Percentiles rank a stretch among this genome's conserved stretches.
Conservation (phyloP, 345 rosid genomes). For the Theobroma cacao region DNA sequence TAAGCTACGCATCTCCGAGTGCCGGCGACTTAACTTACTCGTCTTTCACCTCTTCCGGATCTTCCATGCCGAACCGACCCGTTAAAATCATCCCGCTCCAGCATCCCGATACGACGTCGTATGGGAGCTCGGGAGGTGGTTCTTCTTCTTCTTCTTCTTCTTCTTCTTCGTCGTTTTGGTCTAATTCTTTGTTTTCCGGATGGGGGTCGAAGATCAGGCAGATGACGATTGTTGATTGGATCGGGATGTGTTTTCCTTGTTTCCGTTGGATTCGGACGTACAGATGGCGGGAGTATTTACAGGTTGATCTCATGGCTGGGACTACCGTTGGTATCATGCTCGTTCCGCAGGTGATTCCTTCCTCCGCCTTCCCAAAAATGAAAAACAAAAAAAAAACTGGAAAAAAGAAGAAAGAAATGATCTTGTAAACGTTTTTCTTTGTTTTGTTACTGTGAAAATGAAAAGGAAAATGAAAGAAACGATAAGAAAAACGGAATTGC, state of each 20-base stretch:
- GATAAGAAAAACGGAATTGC: not conserved
- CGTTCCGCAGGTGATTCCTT: constrained; percentile 86
- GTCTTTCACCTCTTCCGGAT: not conserved
- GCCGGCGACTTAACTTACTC: constrained; percentile 31
- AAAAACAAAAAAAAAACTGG: not conserved
- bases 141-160: constrained; percentile 13
- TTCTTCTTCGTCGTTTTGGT: constrained; percentile 14
- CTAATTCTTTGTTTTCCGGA: constrained; percentile 35
- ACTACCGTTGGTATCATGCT: constrained; percentile 94
- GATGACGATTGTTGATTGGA: constrained; percentile 58
- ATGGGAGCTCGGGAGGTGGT: constrained; percentile 15
- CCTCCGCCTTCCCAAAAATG: not conserved
- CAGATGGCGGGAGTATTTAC: constrained; percentile 72
- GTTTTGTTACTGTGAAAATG: constrained; percentile 5
- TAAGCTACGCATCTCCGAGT: constrained; percentile 58
- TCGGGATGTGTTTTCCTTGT: constrained; percentile 68
- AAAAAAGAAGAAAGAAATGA: not conserved
- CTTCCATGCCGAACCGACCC: constrained; percentile 57
- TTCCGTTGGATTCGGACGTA: constrained; percentile 85
- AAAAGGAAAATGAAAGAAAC: not conserved
- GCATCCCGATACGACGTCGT: constrained; percentile 54
- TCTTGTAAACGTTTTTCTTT: not conserved
- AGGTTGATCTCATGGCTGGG: constrained; percentile 93
- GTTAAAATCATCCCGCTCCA: constrained; percentile 75
- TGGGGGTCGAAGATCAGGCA: constrained; percentile 46